Evolutionary conservation across 2,329 filamentous ascomycete genomes (phyloP), one percentile per base, ranked within the genome.

Genomic region (Zymoseptoria tritici): DNA sequence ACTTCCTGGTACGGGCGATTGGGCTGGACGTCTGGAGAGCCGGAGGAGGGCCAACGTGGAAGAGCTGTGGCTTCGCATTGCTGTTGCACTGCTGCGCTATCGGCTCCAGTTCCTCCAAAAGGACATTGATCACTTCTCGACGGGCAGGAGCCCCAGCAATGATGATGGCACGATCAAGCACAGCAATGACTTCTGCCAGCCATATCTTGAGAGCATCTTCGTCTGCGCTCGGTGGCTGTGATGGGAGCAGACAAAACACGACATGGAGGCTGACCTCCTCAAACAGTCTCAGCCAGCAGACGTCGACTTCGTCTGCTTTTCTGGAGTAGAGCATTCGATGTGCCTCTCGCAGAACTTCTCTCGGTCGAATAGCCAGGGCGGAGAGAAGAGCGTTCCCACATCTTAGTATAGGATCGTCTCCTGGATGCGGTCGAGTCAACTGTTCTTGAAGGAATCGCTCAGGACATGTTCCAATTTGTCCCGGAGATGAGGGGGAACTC

Each of bases 81-180:
- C 49, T 50, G 24, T 56, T 29, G 4, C 29, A 22, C 6, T 60
- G 51, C 11, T 58, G 50, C 26, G 65, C 53, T 16, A 68, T 60
- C 3, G 78, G 54, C 2, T 73, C 71, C 22, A 89, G 67, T 0
- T 80, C 79, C 50, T 74, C 69, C 59, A 86, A 79, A 52, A 86
- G 78, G 72, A 81, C 49, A 58, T 76, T 71, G 19, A 79, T 67
- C 1, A 78, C 49, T 4, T 68, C 65, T 7, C 83, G 81, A 58
- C 89, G 78, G 1, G 70, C 78, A 1, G 83, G 83, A 0, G 82
- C 87, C 0, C 88, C 89, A 0, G 89, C 84, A 57, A 91, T 82
- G 52, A 96, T 90, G 52, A 95, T 74, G 0, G 88, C 86, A 72
- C 86, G 85, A 68, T 97, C 92, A 1, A 97, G 79, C 1, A 81